Conservation (phyloP, 805 yeast genomes). For the Metschnikowia corniflorae region DNA sequence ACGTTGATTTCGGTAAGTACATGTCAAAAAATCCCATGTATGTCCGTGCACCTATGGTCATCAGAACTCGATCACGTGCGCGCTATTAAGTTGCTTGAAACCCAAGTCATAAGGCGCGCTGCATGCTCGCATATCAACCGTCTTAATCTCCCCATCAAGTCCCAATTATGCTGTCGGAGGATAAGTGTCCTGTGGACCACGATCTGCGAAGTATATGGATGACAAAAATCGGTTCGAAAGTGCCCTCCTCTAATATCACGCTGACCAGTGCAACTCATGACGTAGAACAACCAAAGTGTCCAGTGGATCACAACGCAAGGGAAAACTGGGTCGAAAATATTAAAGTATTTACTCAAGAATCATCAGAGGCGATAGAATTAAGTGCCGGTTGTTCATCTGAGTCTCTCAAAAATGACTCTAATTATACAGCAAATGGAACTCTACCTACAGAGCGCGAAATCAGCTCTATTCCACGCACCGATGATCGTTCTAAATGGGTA, state of each 20-base stretch:
- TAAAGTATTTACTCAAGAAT: slow-evolving; percentile 26
- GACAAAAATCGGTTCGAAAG: no score
- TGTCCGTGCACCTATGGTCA: no score
- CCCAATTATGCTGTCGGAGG: slow-evolving; percentile 9
- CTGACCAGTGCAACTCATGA: neutral
- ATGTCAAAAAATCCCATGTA: no score
- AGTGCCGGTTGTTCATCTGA: slow-evolving; percentile 44
- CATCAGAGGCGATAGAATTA: slow-evolving; percentile 41
- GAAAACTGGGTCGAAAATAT: slow-evolving; percentile 48
- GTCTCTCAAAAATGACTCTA: slow-evolving; percentile 32
- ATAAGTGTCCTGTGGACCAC: slow-evolving; percentile 20
- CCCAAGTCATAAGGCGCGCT: no score
- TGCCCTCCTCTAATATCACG: no score
- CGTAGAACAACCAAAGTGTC: slow-evolving; percentile 47
- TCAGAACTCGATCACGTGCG: no score
- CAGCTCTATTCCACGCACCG: slow-evolving; percentile 79
- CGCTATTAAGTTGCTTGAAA: no score
- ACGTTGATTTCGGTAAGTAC: no score
- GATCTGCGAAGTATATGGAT: slow-evolving; percentile 16
- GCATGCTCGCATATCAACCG: no score
- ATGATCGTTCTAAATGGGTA: slow-evolving; percentile 68
- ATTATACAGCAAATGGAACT: slow-evolving; percentile 22
- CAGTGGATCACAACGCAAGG: slow-evolving; percentile 64
- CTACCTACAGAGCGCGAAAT: slow-evolving; percentile 74
- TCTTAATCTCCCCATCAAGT: no score